Base-by-base conservation (phyloP, 306 rosid species). In the Lagenaria siceraria region DNA sequence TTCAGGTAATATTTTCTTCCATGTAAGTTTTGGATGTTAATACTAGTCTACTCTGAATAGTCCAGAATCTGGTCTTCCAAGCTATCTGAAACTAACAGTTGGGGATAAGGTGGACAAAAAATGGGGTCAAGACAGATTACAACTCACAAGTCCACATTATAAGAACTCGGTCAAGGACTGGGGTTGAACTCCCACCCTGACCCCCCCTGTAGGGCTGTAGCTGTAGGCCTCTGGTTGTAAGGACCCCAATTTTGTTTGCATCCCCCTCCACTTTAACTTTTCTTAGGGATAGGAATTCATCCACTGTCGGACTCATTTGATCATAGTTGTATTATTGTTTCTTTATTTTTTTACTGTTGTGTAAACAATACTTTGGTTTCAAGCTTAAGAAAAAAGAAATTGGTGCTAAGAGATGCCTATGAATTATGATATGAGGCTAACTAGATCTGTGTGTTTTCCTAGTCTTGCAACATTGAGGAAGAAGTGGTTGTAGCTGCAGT, bases 391-490 rank as follows among this genome's bases (percentile, higher is more conserved):
- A n/a, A 25, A 40, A 66, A 66, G 72, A 68, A 69, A 13, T 7
- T 21, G 22, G 59, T 14, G 35, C 4, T 25, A 71, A 24, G 35
- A 25, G 76, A 46, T 48, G 35, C 38, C 46, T 46, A 25, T 46
- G 75, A 46, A 7, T 43, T 43, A 7, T 10, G 6, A 25, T 49
- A 11, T 69, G 54, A 69, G 25, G 15, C 55, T 69, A 40, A 66
- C 73, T 66, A 29, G 33, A 38, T 79, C 24, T 43, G 38, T 74
- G 38, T 74, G 40, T 83, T 69, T 72, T 24, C 29, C 68, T 80
- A 95, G 99, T 87, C 96, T 17, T 96, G 99, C 88, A 96, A 90
- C 81, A 89, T 91, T 48, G 91, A 88, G 36, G 97, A 87, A 83
- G 92, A 82, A 78, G 91, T 87, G 13, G 91, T 96, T 55, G 99